Base-by-base conservation (phyloP, 495 filamentous ascomycete species). In the Neurospora sp. region DNA sequence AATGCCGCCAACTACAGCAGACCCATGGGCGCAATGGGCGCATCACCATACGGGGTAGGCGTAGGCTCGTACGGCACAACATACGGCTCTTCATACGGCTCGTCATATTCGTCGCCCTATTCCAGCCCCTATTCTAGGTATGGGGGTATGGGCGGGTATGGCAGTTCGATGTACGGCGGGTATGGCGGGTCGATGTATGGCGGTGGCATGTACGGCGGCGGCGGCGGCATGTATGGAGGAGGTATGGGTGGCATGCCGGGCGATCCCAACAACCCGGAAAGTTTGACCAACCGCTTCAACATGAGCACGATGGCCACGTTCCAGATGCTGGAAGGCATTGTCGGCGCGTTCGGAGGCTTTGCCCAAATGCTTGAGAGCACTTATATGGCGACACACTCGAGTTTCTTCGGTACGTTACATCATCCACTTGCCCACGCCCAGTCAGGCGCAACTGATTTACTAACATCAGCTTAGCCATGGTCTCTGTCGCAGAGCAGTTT, bases 361-460 rank as follows among this genome's bases (percentile, higher is more conserved):
- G 95, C 96, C 20, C 96, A 99, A 86, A 98, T 99, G 96, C 87
- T 99, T 12, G 96, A 99, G 84, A 98, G 95, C 82, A 98, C 96
- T 12, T 99, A 97, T 78, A 98, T 99, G 96, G 96, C 96, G n/a
- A 99, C 96, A 4, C 96, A 98, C 85, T 96, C 93, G 70, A 95
- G 92, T 70, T 99, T 99, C 84, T 98, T 98, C 80, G 96, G 95
- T 98, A 89, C 80, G 92, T 86, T 38, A 40, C 27, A 38, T 31
- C 46, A 12, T 18, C 4, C 60, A 16, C 8, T 35, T 35, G 4
- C 49, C 5, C 20, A 10, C 49, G 2, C 49, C 49, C 20, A 27
- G 54, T 18, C 27, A 9, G 54, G 27, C 27, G 54, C 54, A 66
- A 66, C 27, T 66, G 54, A 37, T 40, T 10, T 70, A 20, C 80